Evolutionary conservation across 1,284 basidiomycete genomes (phyloP).

Genomic region (Phlebopus sp.): DNA sequence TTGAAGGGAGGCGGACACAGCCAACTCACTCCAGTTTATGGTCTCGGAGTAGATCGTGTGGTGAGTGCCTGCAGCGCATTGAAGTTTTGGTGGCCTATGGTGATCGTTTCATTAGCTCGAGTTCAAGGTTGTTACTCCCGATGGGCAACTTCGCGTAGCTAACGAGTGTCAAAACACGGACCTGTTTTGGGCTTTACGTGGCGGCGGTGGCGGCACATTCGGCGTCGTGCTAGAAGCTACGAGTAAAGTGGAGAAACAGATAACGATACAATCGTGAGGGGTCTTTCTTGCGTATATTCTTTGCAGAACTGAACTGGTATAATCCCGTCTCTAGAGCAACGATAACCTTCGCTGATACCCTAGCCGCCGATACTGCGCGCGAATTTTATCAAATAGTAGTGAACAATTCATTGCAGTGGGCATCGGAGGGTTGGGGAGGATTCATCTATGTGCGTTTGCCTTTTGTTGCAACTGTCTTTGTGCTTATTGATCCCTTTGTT

Average conservation of each 20-base stretch:
- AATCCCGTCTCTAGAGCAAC: slow-evolving; percentile 14
- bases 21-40: slow-evolving; percentile 35
- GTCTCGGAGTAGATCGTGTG: slow-evolving; percentile 41
- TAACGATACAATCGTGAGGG: slow-evolving; percentile 1
- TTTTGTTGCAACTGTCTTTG: too few species aligned
- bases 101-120: slow-evolving; percentile 7
- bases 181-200: slow-evolving; percentile 35
- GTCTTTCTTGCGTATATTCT: neutral
- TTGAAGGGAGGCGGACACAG: slow-evolving; percentile 50
- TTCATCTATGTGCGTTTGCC: slow-evolving; percentile 34
- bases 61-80: slow-evolving; percentile 17
- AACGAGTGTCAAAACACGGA: slow-evolving; percentile 36
- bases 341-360: slow-evolving; percentile 12
- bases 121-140: slow-evolving; percentile 30
- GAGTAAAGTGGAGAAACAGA: slow-evolving; percentile 1
- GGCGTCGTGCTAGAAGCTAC: slow-evolving; percentile 13
- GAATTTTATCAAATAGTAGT: slow-evolving; percentile 31
- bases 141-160: slow-evolving; percentile 29
- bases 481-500: too few species aligned
- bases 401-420: slow-evolving; percentile 40
- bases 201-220: slow-evolving; percentile 27
- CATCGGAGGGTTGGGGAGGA: slow-evolving; percentile 53
- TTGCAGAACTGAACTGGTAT: neutral
- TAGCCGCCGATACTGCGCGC: slow-evolving; percentile 13
- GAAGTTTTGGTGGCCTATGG: too few species aligned